Conservation (phyloP, 352 stramenopile species). For the Globisporangium viniferum region DNA sequence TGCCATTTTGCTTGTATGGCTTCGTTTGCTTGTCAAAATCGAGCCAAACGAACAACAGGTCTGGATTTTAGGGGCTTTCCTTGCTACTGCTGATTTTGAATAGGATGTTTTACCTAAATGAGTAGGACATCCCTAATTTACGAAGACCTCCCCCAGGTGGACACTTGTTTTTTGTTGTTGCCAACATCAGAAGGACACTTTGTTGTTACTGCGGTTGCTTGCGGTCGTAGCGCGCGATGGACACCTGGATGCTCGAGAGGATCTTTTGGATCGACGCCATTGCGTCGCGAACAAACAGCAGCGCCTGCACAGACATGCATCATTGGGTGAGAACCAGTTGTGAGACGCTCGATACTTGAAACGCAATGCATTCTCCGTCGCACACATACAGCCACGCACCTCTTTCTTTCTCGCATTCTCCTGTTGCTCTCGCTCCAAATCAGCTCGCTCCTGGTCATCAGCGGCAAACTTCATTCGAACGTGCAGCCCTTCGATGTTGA, state of each 20-base stretch:
- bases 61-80: not conserved
- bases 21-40: not conserved
- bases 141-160: no score
- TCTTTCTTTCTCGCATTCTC: constrained; percentile 29
- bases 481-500: constrained; percentile 44
- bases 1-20: not conserved
- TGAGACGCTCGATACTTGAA: no score
- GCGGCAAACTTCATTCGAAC: constrained; percentile 30
- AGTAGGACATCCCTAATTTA: not conserved
- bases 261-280: constrained; percentile 52
- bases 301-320: constrained; percentile 10
- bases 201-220: constrained; percentile 16
- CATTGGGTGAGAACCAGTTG: not conserved
- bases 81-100: not conserved
- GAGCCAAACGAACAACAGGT: not conserved
- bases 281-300: constrained; percentile 40
- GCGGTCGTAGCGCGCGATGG: constrained; percentile 34
- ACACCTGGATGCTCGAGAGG: constrained; percentile 34
- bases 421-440: constrained; percentile 24
- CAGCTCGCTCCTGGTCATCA: constrained; percentile 9
- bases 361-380: no score
- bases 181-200: not conserved
- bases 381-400: constrained; percentile 18
- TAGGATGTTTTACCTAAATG: not conserved
- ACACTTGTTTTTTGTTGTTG: no score